Conservation (phyloP, 2,329 filamentous ascomycete species). For the Ascochyta koolunga region DNA sequence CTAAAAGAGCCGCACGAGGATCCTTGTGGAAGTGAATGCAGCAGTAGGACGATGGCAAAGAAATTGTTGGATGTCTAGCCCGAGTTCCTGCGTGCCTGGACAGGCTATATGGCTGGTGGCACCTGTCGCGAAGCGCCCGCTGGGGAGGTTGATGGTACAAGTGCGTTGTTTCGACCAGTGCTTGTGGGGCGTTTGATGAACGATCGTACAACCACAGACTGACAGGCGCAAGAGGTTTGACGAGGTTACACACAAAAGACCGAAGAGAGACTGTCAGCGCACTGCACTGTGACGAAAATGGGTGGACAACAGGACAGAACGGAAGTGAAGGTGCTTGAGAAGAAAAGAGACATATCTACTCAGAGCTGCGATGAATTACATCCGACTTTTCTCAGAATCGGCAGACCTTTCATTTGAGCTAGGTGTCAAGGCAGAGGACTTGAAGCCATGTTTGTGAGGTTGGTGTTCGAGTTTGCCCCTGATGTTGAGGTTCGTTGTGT, state of each 20-base stretch:
- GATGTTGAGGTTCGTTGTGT: neutral
- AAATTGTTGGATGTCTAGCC: neutral
- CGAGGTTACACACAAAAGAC: too few relatives aligned
- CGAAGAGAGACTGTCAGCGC: neutral
- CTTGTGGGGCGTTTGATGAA: slow-evolving; percentile 9
- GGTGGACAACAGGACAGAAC: neutral
- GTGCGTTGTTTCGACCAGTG: slow-evolving; percentile 10
- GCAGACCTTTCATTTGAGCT: slow-evolving; percentile 2
- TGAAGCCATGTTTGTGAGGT: slow-evolving; percentile 16
- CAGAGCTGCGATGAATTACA: neutral
- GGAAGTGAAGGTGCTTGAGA: neutral
- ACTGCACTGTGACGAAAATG: neutral
- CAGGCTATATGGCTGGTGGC: neutral
- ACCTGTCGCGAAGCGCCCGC: slow-evolving; percentile 1
- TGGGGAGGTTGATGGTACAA: neutral
- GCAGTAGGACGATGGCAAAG: neutral
- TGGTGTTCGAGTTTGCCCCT: slow-evolving; percentile 7
- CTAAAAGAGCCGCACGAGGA: neutral
- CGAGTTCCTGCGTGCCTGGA: neutral
- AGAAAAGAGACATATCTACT: neutral
- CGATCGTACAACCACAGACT: slow-evolving; percentile 11
- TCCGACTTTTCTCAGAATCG: neutral
- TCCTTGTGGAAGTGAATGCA: neutral
- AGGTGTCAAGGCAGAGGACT: slow-evolving; percentile 5
- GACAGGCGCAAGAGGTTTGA: slow-evolving; percentile 3